phyloP scores from a whole-genome alignment of 257 asterid species.

The Solanum arcanum region DNA sequence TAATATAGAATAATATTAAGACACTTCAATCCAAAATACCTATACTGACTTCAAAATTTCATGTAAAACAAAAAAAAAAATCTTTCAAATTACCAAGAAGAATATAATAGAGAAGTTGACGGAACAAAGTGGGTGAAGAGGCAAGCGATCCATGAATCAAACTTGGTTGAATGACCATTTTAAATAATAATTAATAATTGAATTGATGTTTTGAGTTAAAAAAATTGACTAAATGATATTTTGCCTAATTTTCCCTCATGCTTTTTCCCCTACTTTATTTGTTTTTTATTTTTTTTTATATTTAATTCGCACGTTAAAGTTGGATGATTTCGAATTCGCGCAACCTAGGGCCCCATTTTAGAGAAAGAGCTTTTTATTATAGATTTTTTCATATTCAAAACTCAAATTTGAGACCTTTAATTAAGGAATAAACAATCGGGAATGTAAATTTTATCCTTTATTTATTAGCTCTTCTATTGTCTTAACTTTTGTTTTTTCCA shows the following conservation, averaged over 20 bases:
- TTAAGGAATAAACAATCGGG: too few relatives aligned
- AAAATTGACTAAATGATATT: too few relatives aligned
- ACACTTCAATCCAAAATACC: background rate
- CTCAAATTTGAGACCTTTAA: too few relatives aligned
- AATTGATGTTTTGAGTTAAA: background rate
- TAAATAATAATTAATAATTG: background rate
- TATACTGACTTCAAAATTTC: background rate
- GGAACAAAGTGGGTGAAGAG: background rate
- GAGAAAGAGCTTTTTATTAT: background rate
- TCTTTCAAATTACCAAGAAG: background rate
- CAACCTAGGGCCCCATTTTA: accelerated
- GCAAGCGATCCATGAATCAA: background rate
- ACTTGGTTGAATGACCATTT: background rate
- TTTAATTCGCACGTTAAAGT: too few relatives aligned
- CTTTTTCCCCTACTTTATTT: background rate
- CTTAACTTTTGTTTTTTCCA: background rate
- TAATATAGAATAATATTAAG: background rate
- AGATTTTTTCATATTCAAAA: background rate
- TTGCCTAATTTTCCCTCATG: background rate
- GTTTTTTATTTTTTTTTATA: too few relatives aligned
- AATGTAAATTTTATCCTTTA: background rate
- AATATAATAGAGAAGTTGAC: background rate
- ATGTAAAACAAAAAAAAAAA: background rate
- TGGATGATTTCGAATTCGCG: accelerated
- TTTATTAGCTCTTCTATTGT: background rate